These are phyloP conservation scores for Allantophomopsis lycopodina DNA, from an alignment of 2,329 filamentous ascomycete species.

Conservation along the genomic window DNA sequence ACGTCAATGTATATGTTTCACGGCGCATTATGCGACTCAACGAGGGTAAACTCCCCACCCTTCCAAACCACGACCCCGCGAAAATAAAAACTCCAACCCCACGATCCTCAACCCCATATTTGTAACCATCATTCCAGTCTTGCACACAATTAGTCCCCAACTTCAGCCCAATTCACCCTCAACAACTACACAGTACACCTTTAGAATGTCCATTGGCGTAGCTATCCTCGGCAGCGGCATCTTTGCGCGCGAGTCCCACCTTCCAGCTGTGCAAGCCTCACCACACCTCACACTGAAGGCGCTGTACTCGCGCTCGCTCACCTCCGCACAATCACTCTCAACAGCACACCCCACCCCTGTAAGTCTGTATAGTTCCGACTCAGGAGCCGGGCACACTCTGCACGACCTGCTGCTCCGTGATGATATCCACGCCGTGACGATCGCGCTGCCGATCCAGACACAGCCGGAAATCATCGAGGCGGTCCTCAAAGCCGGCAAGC, in stretches of 20 bases:
- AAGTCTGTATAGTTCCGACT: slow-evolving; percentile 17
- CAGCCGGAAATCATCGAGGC: slow-evolving; percentile 34
- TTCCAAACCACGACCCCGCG: no score
- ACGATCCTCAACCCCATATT: no score
- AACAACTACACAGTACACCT: not conserved
- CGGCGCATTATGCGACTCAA: no score
- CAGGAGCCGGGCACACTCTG: slow-evolving; percentile 26
- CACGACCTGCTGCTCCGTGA: slow-evolving; percentile 16
- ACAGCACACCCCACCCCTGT: slow-evolving; percentile 26
- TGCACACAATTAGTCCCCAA: not conserved
- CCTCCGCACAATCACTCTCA: slow-evolving; percentile 14
- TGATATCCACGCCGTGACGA: slow-evolving; percentile 20
- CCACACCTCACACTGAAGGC: slow-evolving; percentile 36
- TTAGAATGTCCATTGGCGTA: slow-evolving; percentile 29
- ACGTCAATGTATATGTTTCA: no score
- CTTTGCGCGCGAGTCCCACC: slow-evolving; percentile 43
- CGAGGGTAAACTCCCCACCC: no score
- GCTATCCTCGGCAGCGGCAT: slow-evolving; percentile 51
- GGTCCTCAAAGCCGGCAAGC: slow-evolving; percentile 34
- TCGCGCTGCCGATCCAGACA: slow-evolving; percentile 32
- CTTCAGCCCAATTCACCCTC: not conserved
- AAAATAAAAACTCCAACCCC: no score
- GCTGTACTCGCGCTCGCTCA: slow-evolving; percentile 18
- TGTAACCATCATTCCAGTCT: no score
- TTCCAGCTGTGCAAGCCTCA: slow-evolving; percentile 42